These are phyloP conservation scores for Mortierella sp. DNA, from an alignment of 371 early-diverging fungal genomes.

Conservation along the genomic window DNA sequence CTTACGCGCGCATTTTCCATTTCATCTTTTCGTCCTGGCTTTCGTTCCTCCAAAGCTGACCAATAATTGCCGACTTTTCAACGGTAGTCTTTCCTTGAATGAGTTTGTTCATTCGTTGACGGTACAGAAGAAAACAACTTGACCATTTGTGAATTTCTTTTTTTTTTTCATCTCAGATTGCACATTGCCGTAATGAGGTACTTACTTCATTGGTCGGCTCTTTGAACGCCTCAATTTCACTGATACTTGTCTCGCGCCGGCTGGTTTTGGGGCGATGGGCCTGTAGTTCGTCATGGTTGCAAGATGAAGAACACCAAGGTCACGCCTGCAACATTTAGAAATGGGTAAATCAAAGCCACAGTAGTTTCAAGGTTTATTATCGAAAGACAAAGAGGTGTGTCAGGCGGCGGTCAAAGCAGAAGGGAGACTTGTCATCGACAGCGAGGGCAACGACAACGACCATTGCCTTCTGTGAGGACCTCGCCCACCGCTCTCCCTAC, in stretches of 20 bases:
- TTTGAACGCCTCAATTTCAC: background rate
- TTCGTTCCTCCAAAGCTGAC: slow-evolving; percentile 5
- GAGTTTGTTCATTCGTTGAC: slow-evolving; percentile 4
- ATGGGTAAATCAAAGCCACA: background rate
- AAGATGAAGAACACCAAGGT: background rate
- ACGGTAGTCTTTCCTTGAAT: background rate
- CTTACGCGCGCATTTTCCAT: slow-evolving; percentile 2
- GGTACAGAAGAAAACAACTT: slow-evolving; percentile 3
- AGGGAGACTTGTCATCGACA: slow-evolving; percentile 17
- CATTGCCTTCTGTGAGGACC: slow-evolving; percentile 24
- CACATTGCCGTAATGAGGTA: background rate
- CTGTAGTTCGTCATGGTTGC: background rate
- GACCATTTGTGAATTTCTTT: background rate
- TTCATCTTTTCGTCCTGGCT: background rate
- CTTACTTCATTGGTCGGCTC: background rate
- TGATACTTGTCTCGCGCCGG: no score
- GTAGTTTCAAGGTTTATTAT: background rate
- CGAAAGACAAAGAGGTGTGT: background rate
- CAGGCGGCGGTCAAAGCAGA: slow-evolving; percentile 29
- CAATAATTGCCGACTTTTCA: slow-evolving; percentile 3
- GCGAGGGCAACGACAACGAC: slow-evolving; percentile 22
- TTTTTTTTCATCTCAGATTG: background rate
- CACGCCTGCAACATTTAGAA: background rate
- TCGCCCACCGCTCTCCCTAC: background rate
- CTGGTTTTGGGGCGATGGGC: background rate